Evolutionary conservation across 805 yeast species (phyloP).

Genomic region (Pichia nanzhaoensis): DNA sequence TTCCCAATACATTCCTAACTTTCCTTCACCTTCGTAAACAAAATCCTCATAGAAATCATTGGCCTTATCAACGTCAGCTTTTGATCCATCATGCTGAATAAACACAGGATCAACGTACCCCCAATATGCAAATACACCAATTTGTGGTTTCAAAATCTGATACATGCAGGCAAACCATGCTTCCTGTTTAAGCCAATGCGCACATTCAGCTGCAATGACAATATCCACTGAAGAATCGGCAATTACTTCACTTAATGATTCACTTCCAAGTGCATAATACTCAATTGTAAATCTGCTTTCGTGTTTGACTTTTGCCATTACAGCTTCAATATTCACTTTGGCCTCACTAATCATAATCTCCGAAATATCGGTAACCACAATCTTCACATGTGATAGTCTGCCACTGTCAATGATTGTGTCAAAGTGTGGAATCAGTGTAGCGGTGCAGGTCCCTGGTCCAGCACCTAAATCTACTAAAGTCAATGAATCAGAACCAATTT

Average conservation of each 20-base stretch:
- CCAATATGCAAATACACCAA: slow-evolving; percentile 60
- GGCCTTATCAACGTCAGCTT: background rate
- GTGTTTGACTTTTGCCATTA: background rate
- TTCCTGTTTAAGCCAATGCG: slow-evolving; percentile 62
- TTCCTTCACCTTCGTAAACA: slow-evolving; percentile 36
- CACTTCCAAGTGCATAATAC: slow-evolving; percentile 20
- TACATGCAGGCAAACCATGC: slow-evolving; percentile 27
- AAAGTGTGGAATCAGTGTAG: slow-evolving; percentile 36
- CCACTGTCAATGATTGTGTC: background rate
- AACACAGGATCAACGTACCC: slow-evolving; percentile 69
- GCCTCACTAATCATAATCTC: slow-evolving; percentile 42
- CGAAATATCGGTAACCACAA: slow-evolving; percentile 45
- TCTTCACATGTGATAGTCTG: slow-evolving; percentile 6
- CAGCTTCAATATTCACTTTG: slow-evolving; percentile 9
- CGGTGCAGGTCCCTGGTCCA: slow-evolving; percentile 48
- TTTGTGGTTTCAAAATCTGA: slow-evolving; percentile 32
- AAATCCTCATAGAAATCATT: slow-evolving; percentile 42
- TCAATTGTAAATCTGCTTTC: slow-evolving; percentile 2
- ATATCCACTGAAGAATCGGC: slow-evolving; percentile 40
- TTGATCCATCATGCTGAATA: slow-evolving; percentile 35
- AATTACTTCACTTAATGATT: slow-evolving; percentile 17
- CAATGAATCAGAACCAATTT: no score
- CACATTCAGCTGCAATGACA: slow-evolving; percentile 75
- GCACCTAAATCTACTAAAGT: slow-evolving; percentile 47
- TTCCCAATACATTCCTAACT: slow-evolving; percentile 73